A percentile compares a stretch with the other conserved stretches of the same genome.
Evolutionary conservation across 805 yeast genomes (phyloP).

Genomic region (Monosporozyma aerobia): DNA sequence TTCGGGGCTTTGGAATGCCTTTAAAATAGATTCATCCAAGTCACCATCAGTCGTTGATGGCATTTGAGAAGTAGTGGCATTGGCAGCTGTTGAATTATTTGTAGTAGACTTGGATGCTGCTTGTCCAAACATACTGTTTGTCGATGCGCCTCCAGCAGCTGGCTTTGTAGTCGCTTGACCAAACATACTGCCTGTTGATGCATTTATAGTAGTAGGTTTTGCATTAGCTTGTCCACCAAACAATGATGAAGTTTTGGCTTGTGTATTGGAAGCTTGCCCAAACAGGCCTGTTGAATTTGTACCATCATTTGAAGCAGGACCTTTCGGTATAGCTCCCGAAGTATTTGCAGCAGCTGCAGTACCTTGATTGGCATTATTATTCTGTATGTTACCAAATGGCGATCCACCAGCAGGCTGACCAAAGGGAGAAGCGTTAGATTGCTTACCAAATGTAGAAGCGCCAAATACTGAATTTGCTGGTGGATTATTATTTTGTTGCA

Average conservation of each 20-base stretch:
- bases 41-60: conserved; percentile 22
- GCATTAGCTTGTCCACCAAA: background rate
- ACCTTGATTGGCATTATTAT: conserved; percentile 1
- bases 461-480: background rate
- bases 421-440: background rate
- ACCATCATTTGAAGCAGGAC: background rate
- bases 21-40: conserved; percentile 35
- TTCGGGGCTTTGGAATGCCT: conserved; percentile 37
- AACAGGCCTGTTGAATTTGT: background rate
- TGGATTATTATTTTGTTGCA: background rate
- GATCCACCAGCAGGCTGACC: conserved; percentile 1
- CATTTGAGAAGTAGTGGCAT: background rate
- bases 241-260: background rate
- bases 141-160: background rate
- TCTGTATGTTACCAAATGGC: conserved; percentile 8
- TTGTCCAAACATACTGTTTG: conserved; percentile 10
- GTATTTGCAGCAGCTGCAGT: conserved; percentile 9
- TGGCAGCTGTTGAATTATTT: background rate
- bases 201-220: no score
- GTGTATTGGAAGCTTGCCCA: background rate
- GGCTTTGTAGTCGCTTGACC: background rate
- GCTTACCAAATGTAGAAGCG: background rate
- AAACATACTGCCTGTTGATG: background rate
- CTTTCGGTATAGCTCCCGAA: conserved; percentile 4
- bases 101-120: background rate